These are phyloP conservation scores for Verbena officinalis DNA, from an alignment of 257 asterid genomes.

Conservation along the genomic window DNA sequence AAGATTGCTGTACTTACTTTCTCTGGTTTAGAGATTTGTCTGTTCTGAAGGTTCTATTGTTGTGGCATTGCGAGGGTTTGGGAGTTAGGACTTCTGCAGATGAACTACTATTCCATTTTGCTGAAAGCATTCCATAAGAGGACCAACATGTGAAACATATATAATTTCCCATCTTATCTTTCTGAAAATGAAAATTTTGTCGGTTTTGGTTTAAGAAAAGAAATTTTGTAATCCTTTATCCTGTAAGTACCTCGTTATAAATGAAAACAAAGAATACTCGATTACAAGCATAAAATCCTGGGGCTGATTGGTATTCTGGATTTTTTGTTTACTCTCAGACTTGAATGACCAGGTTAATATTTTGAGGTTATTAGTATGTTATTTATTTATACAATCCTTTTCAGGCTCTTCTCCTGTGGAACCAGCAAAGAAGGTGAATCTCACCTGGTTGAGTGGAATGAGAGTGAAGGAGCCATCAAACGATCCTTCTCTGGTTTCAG, in stretches of 20 bases:
- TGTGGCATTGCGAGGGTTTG: neutral
- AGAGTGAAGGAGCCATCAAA: conserved; percentile 92
- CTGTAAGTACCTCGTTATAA: neutral
- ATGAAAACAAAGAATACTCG: neutral
- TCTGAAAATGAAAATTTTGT: neutral
- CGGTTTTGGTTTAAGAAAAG: neutral
- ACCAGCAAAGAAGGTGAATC: conserved; percentile 97
- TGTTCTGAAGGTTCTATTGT: neutral
- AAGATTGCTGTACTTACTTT: neutral
- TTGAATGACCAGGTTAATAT: neutral
- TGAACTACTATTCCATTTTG: neutral
- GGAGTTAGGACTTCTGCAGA: neutral
- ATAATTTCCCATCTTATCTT: neutral
- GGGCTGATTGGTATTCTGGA: neutral
- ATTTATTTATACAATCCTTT: conserved; percentile 33
- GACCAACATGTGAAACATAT: neutral
- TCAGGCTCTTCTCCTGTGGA: conserved; percentile 93
- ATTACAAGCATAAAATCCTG: neutral
- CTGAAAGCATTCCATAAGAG: neutral
- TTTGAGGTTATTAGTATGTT: neutral
- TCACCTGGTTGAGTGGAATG: conserved; percentile 95
- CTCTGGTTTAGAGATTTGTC: neutral
- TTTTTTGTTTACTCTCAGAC: conserved; percentile 11
- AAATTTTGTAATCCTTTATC: neutral
- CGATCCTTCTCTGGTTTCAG: conserved; percentile 82